Percentiles rank a stretch among this genome's conserved stretches.
Conservation (phyloP, 176 grass and related monocot species). For the Miscanthus lutarioriparius region DNA sequence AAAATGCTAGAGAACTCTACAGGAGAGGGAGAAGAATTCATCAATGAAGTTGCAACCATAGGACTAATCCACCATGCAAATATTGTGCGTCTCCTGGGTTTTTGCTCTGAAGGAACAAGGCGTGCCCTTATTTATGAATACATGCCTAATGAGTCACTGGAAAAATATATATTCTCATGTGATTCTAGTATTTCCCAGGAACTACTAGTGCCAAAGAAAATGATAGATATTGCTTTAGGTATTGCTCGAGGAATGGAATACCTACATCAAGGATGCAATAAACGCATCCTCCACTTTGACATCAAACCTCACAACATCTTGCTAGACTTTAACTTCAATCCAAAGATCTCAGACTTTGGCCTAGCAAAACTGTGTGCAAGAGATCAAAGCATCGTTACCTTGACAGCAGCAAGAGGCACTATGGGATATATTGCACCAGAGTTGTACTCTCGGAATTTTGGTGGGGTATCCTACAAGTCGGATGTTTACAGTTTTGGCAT, state of each 20-base stretch:
- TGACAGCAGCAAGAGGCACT: conserved; percentile 5
- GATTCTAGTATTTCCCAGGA: background rate
- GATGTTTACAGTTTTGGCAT: conserved; percentile 51
- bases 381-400: background rate
- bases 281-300: conserved; percentile 63
- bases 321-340: conserved; percentile 40
- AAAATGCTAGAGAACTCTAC: conserved; percentile 60
- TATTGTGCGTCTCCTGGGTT: conserved; percentile 54
- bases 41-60: conserved; percentile 73
- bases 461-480: conserved; percentile 26
- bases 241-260: conserved; percentile 60
- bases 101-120: conserved; percentile 49
- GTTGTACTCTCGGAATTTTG: conserved; percentile 40
- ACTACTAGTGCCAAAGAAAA: conserved; percentile 13
- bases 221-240: conserved; percentile 39
- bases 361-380: conserved; percentile 12
- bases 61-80: conserved; percentile 70
- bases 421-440: conserved; percentile 2
- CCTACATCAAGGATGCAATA: conserved; percentile 55
- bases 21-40: conserved; percentile 61
- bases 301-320: conserved; percentile 56
- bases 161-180: conserved; percentile 39
- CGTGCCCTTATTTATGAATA: conserved; percentile 61
- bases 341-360: conserved; percentile 65
- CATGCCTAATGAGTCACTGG: conserved; percentile 60